These are phyloP conservation scores for Carpinus viminea DNA, from an alignment of 306 rosid genomes.

Conservation along the genomic window DNA sequence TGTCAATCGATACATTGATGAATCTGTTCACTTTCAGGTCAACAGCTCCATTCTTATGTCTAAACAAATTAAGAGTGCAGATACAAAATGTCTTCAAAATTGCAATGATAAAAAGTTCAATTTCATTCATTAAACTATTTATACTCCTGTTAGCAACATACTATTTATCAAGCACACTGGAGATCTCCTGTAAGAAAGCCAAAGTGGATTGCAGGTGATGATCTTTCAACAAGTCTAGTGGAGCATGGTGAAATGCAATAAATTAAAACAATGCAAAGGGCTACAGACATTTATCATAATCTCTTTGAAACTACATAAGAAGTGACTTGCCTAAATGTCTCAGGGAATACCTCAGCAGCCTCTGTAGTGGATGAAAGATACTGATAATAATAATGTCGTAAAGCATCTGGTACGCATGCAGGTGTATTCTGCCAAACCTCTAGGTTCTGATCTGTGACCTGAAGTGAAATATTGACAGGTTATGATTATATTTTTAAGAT, in stretches of 20 bases:
- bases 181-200: not conserved
- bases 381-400: slow-evolving; percentile 94
- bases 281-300: not conserved
- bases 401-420: slow-evolving; percentile 92
- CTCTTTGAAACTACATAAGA: slow-evolving; percentile 7
- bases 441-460: slow-evolving; percentile 89
- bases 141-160: not conserved
- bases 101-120: not conserved
- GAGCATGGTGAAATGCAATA: not conserved
- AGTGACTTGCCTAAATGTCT: slow-evolving; percentile 25
- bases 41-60: not conserved
- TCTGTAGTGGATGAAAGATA: slow-evolving; percentile 90
- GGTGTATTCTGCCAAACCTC: slow-evolving; percentile 83
- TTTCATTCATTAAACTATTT: not conserved
- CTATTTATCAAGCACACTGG: not conserved
- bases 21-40: not conserved
- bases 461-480: slow-evolving; percentile 20
- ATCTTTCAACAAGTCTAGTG: not conserved
- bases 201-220: not conserved
- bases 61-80: not conserved
- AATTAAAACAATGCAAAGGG: not conserved
- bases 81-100: not conserved
- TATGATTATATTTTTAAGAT: slow-evolving; percentile 18
- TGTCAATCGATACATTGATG: not conserved
- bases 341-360: slow-evolving; percentile 85